Base-by-base conservation (phyloP, 1,284 basidiomycete genomes). In the Puccinia polysora region DNA sequence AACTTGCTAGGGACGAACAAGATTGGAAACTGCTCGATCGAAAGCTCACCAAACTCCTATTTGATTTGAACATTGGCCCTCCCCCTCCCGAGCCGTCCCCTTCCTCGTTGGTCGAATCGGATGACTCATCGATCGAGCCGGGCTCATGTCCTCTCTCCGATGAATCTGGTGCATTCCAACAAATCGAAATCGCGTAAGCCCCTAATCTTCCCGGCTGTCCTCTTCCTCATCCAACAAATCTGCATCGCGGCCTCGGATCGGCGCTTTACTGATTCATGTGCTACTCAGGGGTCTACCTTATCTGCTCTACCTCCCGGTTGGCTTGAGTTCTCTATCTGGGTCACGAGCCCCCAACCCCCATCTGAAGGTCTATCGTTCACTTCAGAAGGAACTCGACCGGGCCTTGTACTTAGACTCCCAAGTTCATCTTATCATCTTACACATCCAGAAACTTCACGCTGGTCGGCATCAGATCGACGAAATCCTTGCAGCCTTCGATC, bases 121-220 rank as follows among this genome's bases (percentile, higher is more conserved):
- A n/a, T n/a, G n/a, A n/a, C n/a, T n/a, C n/a, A n/a, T n/a, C n/a
- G n/a, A n/a, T n/a, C n/a, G n/a, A n/a, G n/a, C n/a, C n/a, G n/a
- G n/a, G n/a, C n/a, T n/a, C n/a, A n/a, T n/a, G n/a, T n/a, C n/a
- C n/a, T n/a, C 18, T 63, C 25, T 30, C 38, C 25, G 38, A 58
- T 49, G 34, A 43, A 25, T 40, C 32, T 7, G 58, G 53, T 50
- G 60, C 64, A 23, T 72, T 64, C 32, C 40, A 72, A 38, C 60
- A 53, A 34, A 40, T 72, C 18, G 70, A 72, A 23, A 72, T 72
- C 23, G 50, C 47, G 70, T 72, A 72, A 56, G 62, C 53, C 14
- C 4, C 15, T 12, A 25, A 5, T 23, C 12, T 15, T 49, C 49
- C n/a, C 56, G 6, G 43, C 20, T 36, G 4, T 20, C 47, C 68